phyloP scores from a whole-genome alignment of 2,329 filamentous ascomycete genomes.

The Cercospora beticola region DNA sequence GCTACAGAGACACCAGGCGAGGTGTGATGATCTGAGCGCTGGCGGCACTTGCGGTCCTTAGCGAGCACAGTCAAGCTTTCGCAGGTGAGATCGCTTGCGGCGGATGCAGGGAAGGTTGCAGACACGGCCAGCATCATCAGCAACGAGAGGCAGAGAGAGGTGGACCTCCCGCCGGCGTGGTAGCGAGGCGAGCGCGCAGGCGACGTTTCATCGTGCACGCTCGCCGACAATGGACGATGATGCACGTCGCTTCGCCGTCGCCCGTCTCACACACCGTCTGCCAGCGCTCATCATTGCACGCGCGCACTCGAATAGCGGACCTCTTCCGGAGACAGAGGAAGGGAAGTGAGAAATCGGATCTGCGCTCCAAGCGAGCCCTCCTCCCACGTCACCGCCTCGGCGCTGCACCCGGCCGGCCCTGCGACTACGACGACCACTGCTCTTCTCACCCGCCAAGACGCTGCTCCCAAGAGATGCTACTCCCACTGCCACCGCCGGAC shows the following conservation, averaged over 20 bases:
- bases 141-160: not conserved
- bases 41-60: slow-evolving; percentile 4
- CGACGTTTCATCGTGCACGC: slow-evolving; percentile 16
- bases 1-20: not conserved
- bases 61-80: slow-evolving; percentile 8
- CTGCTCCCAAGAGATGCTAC: not conserved
- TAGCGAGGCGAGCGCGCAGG: slow-evolving; percentile 14
- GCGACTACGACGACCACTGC: not conserved
- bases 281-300: too few relatives aligned
- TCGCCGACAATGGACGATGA: not conserved
- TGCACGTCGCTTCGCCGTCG: not conserved
- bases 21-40: slow-evolving; percentile 18
- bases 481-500: not conserved
- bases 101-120: slow-evolving; percentile 2
- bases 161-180: slow-evolving; percentile 4
- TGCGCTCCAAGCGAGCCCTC: not conserved
- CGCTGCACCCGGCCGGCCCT: not conserved
- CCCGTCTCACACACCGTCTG: not conserved
- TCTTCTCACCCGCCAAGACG: not conserved
- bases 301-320: not conserved
- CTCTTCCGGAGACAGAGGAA: not conserved
- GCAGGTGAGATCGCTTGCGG: slow-evolving; percentile 15
- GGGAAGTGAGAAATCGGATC: not conserved
- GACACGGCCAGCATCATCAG: not conserved
- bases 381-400: not conserved